Conservation (phyloP, 1,139 yeast genomes). For the Candida tunisiensis region DNA sequence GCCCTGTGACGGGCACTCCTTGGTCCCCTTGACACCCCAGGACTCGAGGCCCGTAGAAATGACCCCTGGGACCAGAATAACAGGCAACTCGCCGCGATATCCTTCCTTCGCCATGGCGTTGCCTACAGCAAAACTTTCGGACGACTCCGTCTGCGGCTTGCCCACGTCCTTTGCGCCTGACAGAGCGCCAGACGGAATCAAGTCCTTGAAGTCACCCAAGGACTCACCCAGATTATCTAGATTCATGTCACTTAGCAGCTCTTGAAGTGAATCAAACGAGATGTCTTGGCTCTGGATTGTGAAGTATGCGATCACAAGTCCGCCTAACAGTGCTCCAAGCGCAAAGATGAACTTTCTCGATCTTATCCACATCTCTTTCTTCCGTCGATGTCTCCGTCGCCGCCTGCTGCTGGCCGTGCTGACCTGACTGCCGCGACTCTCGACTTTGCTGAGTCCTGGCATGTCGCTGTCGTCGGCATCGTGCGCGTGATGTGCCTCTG, state of each 20-base stretch:
- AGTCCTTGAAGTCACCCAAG: slow-evolving; percentile 17
- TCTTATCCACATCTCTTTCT: slow-evolving; percentile 6
- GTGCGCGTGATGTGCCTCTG: too few species aligned
- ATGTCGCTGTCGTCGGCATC: too few species aligned
- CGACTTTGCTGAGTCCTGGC: too few species aligned
- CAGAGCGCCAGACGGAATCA: slow-evolving; percentile 47
- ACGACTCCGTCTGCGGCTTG: slow-evolving; percentile 12
- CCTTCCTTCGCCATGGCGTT: slow-evolving; percentile 39
- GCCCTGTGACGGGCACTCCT: slow-evolving; percentile 66
- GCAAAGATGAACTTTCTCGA: slow-evolving; percentile 22
- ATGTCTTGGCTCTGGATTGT: slow-evolving; percentile 40
- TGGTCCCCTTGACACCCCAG: slow-evolving; percentile 66
- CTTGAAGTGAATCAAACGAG: slow-evolving; percentile 29
- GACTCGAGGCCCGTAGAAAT: slow-evolving; percentile 89
- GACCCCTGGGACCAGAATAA: slow-evolving; percentile 90
- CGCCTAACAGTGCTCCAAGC: slow-evolving; percentile 54
- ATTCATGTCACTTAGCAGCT: too few species aligned
- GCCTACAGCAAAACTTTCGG: slow-evolving; percentile 85
- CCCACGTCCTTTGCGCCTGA: slow-evolving; percentile 43
- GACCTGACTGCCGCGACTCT: too few species aligned
- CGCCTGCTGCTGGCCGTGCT: too few species aligned
- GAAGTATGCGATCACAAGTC: slow-evolving; percentile 47
- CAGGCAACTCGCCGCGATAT: slow-evolving; percentile 47
- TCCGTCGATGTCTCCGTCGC: too few species aligned
- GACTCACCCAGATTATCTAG: slow-evolving; percentile 8